Conservation (phyloP, 768 basidiomycete genomes). For the Boletus rufocinnamomeus region DNA sequence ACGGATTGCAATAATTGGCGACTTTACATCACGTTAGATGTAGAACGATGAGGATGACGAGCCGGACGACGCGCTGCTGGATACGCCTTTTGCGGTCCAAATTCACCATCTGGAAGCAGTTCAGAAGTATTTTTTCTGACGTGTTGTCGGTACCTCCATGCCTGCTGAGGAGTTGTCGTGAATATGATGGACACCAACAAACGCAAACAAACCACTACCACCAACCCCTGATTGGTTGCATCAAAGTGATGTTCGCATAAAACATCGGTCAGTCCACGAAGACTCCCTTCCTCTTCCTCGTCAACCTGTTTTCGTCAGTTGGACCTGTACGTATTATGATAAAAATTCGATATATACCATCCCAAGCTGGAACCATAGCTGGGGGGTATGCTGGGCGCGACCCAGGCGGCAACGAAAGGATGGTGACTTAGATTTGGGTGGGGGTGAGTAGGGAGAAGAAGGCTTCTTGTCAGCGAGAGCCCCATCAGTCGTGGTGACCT, state of each 20-base stretch:
- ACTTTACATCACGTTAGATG: not conserved
- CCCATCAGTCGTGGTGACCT: no score
- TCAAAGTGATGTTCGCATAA: constrained; percentile 81
- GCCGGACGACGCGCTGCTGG: not conserved
- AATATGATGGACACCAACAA: no score
- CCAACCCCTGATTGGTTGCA: constrained; percentile 42
- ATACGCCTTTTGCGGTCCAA: not conserved
- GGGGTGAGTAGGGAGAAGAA: no score
- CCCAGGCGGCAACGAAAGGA: no score
- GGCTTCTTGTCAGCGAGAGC: no score
- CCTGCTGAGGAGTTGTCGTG: no score
- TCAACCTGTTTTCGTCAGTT: constrained; percentile 54
- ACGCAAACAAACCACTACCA: no score
- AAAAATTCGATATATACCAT: constrained; percentile 49
- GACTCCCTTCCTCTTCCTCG: constrained; percentile 78
- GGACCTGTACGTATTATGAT: not conserved
- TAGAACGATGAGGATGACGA: not conserved
- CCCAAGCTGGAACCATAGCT: constrained; percentile 95
- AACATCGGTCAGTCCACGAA: constrained; percentile 73
- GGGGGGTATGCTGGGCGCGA: no score
- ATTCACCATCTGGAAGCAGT: not conserved
- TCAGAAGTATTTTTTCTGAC: not conserved
- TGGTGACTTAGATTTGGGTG: no score
- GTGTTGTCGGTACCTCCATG: not conserved
- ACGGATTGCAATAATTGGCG: not conserved